phyloP scores from a whole-genome alignment of 192 early-diverging fungal genomes.

The Gamsiella multidivaricata region DNA sequence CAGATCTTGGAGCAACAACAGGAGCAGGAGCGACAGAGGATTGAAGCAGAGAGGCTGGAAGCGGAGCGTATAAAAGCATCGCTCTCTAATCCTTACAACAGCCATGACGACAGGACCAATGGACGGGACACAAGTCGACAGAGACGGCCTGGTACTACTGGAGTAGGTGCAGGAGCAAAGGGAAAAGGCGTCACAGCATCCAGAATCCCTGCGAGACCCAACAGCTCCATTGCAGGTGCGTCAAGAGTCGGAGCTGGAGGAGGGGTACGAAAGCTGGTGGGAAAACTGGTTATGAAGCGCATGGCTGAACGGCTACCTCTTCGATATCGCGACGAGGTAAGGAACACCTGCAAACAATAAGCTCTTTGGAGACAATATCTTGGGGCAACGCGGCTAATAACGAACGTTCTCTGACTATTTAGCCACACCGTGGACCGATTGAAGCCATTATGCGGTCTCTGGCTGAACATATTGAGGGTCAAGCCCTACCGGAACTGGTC shows the following conservation, averaged over 20 bases:
- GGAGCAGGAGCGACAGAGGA: constrained; percentile 30
- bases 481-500: constrained; percentile 26
- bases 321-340: constrained; percentile 45
- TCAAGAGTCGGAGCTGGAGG: constrained; percentile 40
- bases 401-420: background rate
- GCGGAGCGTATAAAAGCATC: constrained; percentile 25
- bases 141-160: background rate
- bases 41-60: constrained; percentile 31
- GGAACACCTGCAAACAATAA: background rate
- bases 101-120: constrained; percentile 6
- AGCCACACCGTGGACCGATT: constrained; percentile 42
- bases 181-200: constrained; percentile 16
- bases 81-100: constrained; percentile 3
- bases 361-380: background rate
- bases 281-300: constrained; percentile 43
- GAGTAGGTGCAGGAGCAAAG: background rate
- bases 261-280: constrained; percentile 31
- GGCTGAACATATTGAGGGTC: constrained; percentile 41
- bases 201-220: constrained; percentile 18
- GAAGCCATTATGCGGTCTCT: constrained; percentile 49
- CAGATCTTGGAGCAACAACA: constrained; percentile 36
- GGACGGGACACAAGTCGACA: constrained; percentile 7
- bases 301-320: constrained; percentile 42
- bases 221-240: background rate
- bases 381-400: background rate